Conservation (phyloP, 345 rosid species). For the Citrus cavaleriei region DNA sequence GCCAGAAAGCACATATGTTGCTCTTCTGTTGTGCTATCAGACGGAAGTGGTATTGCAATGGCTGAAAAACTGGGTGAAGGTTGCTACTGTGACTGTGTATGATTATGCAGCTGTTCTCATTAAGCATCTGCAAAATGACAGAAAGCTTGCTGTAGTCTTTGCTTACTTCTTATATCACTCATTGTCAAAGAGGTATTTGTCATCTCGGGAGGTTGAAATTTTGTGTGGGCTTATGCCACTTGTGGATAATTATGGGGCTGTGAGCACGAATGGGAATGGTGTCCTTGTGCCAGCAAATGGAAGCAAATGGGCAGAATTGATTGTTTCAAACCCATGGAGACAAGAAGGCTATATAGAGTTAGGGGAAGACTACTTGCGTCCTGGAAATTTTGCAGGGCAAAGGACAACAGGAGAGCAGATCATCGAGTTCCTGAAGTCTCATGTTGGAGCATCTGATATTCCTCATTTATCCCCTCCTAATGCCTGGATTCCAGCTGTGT, state of each 20-base stretch:
- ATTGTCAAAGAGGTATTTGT: background rate
- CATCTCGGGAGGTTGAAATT: slow-evolving; percentile 14
- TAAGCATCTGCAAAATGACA: slow-evolving; percentile 18
- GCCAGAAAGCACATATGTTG: slow-evolving; percentile 36
- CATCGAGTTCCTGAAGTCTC: slow-evolving; percentile 31
- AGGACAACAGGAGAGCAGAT: slow-evolving; percentile 30
- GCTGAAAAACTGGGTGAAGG: slow-evolving; percentile 27
- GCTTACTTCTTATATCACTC: slow-evolving; percentile 62
- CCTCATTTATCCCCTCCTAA: slow-evolving; percentile 54
- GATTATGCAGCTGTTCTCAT: slow-evolving; percentile 27
- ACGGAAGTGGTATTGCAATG: slow-evolving; percentile 29
- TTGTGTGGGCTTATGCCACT: slow-evolving; percentile 49
- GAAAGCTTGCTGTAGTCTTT: slow-evolving; percentile 37
- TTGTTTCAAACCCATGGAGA: slow-evolving; percentile 55
- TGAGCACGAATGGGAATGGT: slow-evolving; percentile 13
- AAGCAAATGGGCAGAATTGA: slow-evolving; percentile 59
- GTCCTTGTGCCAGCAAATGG: slow-evolving; percentile 65
- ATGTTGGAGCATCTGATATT: slow-evolving; percentile 39
- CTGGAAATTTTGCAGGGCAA: slow-evolving; percentile 34
- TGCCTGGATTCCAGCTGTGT: slow-evolving; percentile 45
- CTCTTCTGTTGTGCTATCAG: slow-evolving; percentile 18
- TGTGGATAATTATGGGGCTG: slow-evolving; percentile 45
- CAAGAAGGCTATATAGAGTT: slow-evolving; percentile 45
- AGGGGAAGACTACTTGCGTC: slow-evolving; percentile 43
- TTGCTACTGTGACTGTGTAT: slow-evolving; percentile 13